A percentile compares a stretch with the other conserved stretches of the same genome.
Conservation (phyloP, 1,139 yeast genomes). For the Yamadazyma buinensis region DNA sequence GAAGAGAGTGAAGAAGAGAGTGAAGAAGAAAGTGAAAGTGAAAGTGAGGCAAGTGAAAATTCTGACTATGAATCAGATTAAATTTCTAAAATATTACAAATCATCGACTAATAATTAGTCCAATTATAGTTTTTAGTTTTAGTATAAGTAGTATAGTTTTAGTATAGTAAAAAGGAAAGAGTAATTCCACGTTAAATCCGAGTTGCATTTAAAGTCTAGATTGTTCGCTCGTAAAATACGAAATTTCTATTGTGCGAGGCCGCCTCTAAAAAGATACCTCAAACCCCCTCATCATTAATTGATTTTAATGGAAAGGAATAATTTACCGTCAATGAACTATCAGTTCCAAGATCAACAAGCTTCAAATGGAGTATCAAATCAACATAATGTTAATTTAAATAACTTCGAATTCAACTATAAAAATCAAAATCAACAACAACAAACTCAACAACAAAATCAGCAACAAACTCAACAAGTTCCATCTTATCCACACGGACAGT, state of each 20-base stretch:
- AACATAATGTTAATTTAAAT: background rate
- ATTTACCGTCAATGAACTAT: conserved; percentile 6
- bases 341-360: background rate
- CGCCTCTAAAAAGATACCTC: background rate
- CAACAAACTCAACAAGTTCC: too few species aligned
- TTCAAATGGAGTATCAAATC: too few species aligned
- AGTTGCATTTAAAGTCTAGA: too few species aligned
- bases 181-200: too few species aligned
- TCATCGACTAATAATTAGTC: background rate
- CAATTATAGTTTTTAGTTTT: too few species aligned
- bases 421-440: conserved; percentile 1
- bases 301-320: conserved; percentile 4
- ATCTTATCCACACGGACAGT: too few species aligned
- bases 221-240: conserved; percentile 10
- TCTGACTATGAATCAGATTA: background rate
- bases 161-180: too few species aligned
- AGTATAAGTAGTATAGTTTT: too few species aligned
- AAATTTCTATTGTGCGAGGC: conserved; percentile 3
- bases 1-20: background rate
- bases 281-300: background rate
- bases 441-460: too few species aligned
- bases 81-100: too few species aligned
- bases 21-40: background rate
- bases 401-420: conserved; percentile 3
- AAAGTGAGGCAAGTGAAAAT: background rate